These are phyloP conservation scores for Rhynchospora tenuis DNA, from an alignment of 176 grass and related monocot genomes.

Conservation along the genomic window DNA sequence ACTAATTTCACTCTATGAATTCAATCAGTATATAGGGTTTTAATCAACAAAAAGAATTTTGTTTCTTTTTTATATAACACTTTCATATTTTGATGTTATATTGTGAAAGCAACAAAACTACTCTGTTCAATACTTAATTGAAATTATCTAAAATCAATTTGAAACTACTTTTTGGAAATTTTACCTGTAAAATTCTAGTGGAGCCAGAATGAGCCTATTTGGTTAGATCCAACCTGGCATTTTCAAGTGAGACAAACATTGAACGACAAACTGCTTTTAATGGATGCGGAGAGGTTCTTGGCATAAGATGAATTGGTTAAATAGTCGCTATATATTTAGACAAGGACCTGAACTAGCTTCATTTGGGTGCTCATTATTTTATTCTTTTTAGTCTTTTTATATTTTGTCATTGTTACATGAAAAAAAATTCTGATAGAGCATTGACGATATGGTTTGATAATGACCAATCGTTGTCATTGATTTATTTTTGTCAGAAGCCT, in stretches of 20 bases:
- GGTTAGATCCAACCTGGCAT: not conserved
- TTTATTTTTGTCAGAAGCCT: too few relatives aligned
- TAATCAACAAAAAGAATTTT: not conserved
- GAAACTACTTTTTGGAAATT: not conserved
- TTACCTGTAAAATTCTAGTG: not conserved
- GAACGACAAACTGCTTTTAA: not conserved
- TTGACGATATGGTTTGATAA: not conserved
- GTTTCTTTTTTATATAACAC: too few relatives aligned
- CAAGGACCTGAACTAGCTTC: not conserved
- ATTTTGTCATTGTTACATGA: not conserved
- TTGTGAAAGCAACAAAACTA: not conserved
- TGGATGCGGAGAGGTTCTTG: not conserved
- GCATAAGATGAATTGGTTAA: conserved; percentile 9
- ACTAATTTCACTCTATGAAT: not conserved
- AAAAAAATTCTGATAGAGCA: too few relatives aligned
- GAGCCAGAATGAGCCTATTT: not conserved
- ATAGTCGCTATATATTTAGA: conserved; percentile 7
- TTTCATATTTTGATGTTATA: not conserved
- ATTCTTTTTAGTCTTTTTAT: not conserved
- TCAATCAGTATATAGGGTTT: not conserved
- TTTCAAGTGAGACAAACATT: not conserved
- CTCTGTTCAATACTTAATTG: too few relatives aligned
- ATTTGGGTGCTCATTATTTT: not conserved
- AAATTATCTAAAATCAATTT: not conserved
- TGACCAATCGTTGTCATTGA: not conserved